These are phyloP conservation scores for Mycena chlorophos DNA, from an alignment of 768 basidiomycete species.

Conservation along the genomic window DNA sequence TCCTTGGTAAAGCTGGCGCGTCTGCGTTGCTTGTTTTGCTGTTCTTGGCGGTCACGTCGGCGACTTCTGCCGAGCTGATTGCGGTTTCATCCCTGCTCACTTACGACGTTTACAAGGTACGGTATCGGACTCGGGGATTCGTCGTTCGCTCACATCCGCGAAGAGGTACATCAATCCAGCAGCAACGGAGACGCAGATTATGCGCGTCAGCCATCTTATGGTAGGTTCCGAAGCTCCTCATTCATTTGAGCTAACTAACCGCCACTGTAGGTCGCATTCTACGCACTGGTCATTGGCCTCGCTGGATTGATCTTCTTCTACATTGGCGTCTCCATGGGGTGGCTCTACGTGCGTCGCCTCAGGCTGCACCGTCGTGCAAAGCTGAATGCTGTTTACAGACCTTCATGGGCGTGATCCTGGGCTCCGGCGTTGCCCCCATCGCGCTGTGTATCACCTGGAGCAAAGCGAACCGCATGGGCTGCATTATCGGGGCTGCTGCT, in stretches of 20 bases:
- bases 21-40: constrained; percentile 76
- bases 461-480: constrained; percentile 84
- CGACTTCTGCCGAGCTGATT: constrained; percentile 87
- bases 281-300: constrained; percentile 78
- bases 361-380: not conserved
- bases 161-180: constrained; percentile 78
- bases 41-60: constrained; percentile 85
- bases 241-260: not conserved
- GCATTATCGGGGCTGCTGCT: constrained; percentile 67
- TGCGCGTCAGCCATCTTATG: constrained; percentile 67
- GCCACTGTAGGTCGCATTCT: constrained; percentile 54
- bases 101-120: constrained; percentile 85
- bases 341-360: constrained; percentile 73
- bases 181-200: constrained; percentile 73
- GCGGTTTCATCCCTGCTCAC: constrained; percentile 84
- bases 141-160: not conserved
- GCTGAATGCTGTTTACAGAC: constrained; percentile 43
- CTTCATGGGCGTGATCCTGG: constrained; percentile 86
- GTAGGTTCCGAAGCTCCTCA: constrained; percentile 34
- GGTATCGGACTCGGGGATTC: no score
- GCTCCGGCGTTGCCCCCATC: constrained; percentile 84
- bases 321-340: constrained; percentile 91
- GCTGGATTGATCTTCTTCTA: constrained; percentile 85
- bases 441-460: constrained; percentile 84
- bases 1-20: constrained; percentile 81